A percentile compares a stretch with the other conserved stretches of the same genome.
Conservation (phyloP, 148 eudicot species). For the Spergularia marina region DNA sequence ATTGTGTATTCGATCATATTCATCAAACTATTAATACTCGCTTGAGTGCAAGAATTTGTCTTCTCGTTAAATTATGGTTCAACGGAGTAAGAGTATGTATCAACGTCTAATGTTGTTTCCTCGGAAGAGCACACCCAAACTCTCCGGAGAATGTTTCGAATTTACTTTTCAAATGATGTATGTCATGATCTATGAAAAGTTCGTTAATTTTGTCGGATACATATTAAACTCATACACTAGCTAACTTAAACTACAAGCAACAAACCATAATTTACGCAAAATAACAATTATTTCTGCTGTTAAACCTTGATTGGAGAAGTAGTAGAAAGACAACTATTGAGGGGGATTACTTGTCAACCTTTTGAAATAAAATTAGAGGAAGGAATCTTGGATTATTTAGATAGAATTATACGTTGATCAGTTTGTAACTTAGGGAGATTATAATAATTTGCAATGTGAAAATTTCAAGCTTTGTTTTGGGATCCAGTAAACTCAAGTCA, state of each 20-base stretch:
- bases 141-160: background rate
- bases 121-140: constrained; percentile 10
- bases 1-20: too few species aligned
- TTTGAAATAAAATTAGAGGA: background rate
- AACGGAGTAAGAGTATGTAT: too few species aligned
- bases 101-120: background rate
- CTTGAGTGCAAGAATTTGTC: too few species aligned
- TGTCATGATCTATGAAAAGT: background rate
- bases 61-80: too few species aligned
- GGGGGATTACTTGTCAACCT: too few species aligned
- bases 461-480: constrained; percentile 1
- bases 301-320: too few species aligned
- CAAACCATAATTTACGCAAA: too few species aligned
- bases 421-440: background rate
- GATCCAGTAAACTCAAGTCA: constrained; percentile 6
- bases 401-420: too few species aligned
- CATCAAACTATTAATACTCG: too few species aligned
- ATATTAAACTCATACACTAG: background rate
- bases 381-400: background rate
- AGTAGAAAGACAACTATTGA: too few species aligned
- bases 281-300: background rate
- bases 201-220: constrained; percentile 10
- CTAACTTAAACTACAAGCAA: too few species aligned
- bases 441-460: background rate
- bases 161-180: background rate